phyloP scores from a whole-genome alignment of 2,329 filamentous ascomycete genomes.

The Orbilia quercus region DNA sequence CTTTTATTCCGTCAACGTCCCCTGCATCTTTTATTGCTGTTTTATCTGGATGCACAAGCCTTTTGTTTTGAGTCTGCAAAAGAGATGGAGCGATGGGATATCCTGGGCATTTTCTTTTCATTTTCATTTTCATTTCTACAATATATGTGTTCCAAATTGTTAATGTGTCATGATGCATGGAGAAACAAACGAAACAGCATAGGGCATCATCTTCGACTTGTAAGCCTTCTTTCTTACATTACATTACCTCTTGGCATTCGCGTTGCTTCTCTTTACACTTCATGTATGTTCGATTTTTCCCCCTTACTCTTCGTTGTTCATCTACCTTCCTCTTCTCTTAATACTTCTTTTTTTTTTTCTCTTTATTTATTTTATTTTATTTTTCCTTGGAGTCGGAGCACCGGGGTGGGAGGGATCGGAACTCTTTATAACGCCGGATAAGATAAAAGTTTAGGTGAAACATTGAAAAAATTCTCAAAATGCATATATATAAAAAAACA shows the following conservation, averaged over 20 bases:
- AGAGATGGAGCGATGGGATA: constrained; percentile 57
- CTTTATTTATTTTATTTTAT: constrained; percentile 17
- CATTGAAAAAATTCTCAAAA: constrained; percentile 13
- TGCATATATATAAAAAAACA: constrained; percentile 7
- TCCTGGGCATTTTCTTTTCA: constrained; percentile 51
- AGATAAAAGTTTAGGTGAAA: constrained; percentile 56
- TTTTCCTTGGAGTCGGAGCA: constrained; percentile 56
- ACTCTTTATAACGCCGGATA: constrained; percentile 56
- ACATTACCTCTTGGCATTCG: not conserved
- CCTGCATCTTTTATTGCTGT: constrained; percentile 50
- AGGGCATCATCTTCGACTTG: constrained; percentile 6
- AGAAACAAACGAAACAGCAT: not conserved
- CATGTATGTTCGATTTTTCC: constrained; percentile 28
- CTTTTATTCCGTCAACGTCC: not conserved
- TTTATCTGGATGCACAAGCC: constrained; percentile 53
- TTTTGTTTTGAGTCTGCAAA: constrained; percentile 52
- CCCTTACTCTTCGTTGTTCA: not conserved
- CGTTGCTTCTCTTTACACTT: constrained; percentile 16
- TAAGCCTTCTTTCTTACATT: constrained; percentile 14
- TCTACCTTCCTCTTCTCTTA: constrained; percentile 5
- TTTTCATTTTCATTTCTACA: constrained; percentile 7
- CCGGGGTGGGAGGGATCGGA: constrained; percentile 55
- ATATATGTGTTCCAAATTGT: constrained; percentile 10
- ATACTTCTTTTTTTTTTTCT: constrained; percentile 10
- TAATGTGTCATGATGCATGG: constrained; percentile 6